Conservation (phyloP, 1,284 basidiomycete species). For the Boletus smithii region DNA sequence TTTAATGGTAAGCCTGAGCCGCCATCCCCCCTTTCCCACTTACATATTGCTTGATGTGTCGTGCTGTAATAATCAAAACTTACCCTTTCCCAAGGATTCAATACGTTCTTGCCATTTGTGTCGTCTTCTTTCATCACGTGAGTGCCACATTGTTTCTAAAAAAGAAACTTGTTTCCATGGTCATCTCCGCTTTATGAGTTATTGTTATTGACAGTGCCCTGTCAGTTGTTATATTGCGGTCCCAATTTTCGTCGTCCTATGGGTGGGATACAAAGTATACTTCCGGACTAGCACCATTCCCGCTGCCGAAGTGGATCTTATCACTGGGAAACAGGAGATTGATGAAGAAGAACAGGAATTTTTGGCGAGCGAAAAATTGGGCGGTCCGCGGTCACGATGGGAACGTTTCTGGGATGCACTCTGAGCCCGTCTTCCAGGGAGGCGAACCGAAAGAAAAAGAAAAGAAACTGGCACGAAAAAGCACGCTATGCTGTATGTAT, state of each 20-base stretch:
- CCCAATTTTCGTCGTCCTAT: slow-evolving; percentile 14
- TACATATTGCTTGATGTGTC: slow-evolving; percentile 9
- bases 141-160: slow-evolving; percentile 13
- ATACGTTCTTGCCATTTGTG: slow-evolving; percentile 20
- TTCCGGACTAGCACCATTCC: slow-evolving; percentile 16
- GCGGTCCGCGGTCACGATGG: slow-evolving; percentile 12
- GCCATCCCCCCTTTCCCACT: neutral
- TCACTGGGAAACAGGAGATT: slow-evolving; percentile 14
- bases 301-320: slow-evolving; percentile 30
- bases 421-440: neutral
- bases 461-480: neutral
- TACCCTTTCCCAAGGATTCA: slow-evolving; percentile 13
- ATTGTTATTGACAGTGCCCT: slow-evolving; percentile 9
- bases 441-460: neutral
- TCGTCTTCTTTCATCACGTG: slow-evolving; percentile 29
- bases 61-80: slow-evolving; percentile 7
- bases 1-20: slow-evolving; percentile 11
- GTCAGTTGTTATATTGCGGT: slow-evolving; percentile 13
- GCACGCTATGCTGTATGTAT: neutral
- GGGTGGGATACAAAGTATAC: slow-evolving; percentile 25
- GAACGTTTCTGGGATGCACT: slow-evolving; percentile 7
- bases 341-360: slow-evolving; percentile 12
- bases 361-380: slow-evolving; percentile 12
- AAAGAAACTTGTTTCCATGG: slow-evolving; percentile 14
- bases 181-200: slow-evolving; percentile 27